These are phyloP conservation scores for Saussurea involucrata DNA, from an alignment of 129 eudicot genomes.

Conservation along the genomic window DNA sequence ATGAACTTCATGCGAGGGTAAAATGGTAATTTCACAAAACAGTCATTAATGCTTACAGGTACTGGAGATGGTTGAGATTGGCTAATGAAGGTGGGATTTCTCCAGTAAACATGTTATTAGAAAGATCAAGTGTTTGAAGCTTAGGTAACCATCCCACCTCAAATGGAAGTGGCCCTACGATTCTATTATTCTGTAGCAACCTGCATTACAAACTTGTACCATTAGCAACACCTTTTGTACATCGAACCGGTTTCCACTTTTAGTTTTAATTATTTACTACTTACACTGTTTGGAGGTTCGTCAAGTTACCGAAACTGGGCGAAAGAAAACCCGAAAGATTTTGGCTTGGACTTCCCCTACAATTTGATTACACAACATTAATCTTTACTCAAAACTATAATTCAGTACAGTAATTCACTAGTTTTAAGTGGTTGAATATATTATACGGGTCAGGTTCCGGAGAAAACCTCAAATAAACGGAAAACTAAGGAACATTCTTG, in stretches of 20 bases:
- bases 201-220: conserved; percentile 45
- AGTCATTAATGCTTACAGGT: conserved; percentile 47
- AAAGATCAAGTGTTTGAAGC: conserved; percentile 84
- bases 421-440: too few relatives aligned
- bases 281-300: conserved; percentile 79
- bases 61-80: conserved; percentile 55
- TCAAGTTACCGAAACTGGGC: conserved; percentile 79
- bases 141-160: conserved; percentile 77
- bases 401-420: background rate
- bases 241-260: background rate
- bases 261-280: conserved; percentile 20
- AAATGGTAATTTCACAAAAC: background rate
- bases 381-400: background rate
- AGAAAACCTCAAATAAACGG: too few relatives aligned
- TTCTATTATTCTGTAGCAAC: conserved; percentile 66
- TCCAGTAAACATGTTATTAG: conserved; percentile 66
- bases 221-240: conserved; percentile 4
- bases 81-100: conserved; percentile 78
- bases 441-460: too few relatives aligned
- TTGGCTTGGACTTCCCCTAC: conserved; percentile 95
- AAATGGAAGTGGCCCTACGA: conserved; percentile 75
- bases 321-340: conserved; percentile 77
- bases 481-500: too few relatives aligned
- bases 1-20: background rate
- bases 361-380: background rate